phyloP scores from a whole-genome alignment of 2,329 filamentous ascomycete species.

The Fusarium veterinarium region DNA sequence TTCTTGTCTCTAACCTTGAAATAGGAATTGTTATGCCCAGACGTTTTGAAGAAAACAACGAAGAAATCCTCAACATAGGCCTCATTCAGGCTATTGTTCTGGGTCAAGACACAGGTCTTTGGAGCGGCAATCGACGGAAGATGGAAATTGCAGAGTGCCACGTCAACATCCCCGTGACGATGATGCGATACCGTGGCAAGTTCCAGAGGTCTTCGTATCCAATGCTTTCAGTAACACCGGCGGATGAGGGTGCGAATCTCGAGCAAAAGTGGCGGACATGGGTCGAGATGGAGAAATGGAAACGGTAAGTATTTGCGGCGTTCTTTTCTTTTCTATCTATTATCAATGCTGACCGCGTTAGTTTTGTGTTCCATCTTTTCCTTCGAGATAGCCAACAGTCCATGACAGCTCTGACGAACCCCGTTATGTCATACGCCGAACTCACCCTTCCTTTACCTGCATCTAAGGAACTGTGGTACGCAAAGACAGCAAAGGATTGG shows the following conservation, averaged over 20 bases:
- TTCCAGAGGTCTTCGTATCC: constrained; percentile 68
- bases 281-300: constrained; percentile 74
- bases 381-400: constrained; percentile 74
- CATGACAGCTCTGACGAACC: constrained; percentile 73
- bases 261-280: constrained; percentile 74
- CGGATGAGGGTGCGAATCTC: constrained; percentile 67
- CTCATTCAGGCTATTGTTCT: constrained; percentile 62
- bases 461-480: constrained; percentile 72
- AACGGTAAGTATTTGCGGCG: constrained; percentile 57
- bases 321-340: neutral
- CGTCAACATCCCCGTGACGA: constrained; percentile 58
- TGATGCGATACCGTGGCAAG: constrained; percentile 67
- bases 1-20: neutral
- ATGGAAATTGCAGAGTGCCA: constrained; percentile 68
- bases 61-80: constrained; percentile 58
- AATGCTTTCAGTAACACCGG: constrained; percentile 59
- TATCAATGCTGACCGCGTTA: constrained; percentile 41
- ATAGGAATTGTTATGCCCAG: constrained; percentile 48
- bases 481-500: constrained; percentile 72
- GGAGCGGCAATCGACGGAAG: constrained; percentile 66
- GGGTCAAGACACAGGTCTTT: constrained; percentile 62
- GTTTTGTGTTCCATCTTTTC: constrained; percentile 73
- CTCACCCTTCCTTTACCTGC: constrained; percentile 74
- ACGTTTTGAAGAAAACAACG: constrained; percentile 62
- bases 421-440: constrained; percentile 76